Conservation (phyloP, 305 asterid genomes). For the Nicotiana rustica region DNA sequence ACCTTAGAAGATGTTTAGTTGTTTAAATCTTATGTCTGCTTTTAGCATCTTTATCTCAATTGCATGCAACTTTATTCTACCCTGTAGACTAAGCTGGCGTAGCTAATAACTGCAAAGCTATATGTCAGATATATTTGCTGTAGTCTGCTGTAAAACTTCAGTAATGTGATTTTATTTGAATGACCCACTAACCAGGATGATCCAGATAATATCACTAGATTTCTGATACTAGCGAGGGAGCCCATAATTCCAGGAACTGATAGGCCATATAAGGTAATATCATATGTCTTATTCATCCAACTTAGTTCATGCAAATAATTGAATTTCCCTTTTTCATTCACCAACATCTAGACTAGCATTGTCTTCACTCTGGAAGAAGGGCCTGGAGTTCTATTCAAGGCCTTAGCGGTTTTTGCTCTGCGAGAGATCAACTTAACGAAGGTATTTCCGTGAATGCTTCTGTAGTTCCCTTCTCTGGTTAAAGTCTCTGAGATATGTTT, state of each 20-base stretch:
- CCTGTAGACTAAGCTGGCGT: neutral
- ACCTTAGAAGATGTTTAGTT: neutral
- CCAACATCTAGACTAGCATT: constrained; percentile 66
- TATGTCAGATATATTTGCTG: constrained; percentile 8
- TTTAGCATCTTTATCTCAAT: neutral
- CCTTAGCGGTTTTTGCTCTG: constrained; percentile 80
- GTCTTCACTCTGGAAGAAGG: constrained; percentile 90
- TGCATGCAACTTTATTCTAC: constrained; percentile 23
- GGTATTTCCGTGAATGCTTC: constrained; percentile 48
- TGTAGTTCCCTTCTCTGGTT: constrained; percentile 6
- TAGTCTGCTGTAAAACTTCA: neutral
- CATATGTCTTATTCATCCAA: constrained; percentile 24
- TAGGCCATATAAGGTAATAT: constrained; percentile 69
- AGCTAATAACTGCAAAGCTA: neutral
- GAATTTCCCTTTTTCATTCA: constrained; percentile 17
- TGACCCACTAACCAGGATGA: constrained; percentile 64
- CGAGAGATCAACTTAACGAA: constrained; percentile 71
- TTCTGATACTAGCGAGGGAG: constrained; percentile 86
- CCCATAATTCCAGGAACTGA: constrained; percentile 80
- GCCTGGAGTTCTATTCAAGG: constrained; percentile 88
- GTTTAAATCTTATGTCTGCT: neutral
- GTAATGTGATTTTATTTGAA: constrained; percentile 40
- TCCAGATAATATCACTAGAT: constrained; percentile 70
- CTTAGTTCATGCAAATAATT: constrained; percentile 3
- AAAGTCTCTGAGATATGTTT: constrained; percentile 30